phyloP scores from a whole-genome alignment of 1,139 yeast genomes.

The Blastobotrys apis region DNA sequence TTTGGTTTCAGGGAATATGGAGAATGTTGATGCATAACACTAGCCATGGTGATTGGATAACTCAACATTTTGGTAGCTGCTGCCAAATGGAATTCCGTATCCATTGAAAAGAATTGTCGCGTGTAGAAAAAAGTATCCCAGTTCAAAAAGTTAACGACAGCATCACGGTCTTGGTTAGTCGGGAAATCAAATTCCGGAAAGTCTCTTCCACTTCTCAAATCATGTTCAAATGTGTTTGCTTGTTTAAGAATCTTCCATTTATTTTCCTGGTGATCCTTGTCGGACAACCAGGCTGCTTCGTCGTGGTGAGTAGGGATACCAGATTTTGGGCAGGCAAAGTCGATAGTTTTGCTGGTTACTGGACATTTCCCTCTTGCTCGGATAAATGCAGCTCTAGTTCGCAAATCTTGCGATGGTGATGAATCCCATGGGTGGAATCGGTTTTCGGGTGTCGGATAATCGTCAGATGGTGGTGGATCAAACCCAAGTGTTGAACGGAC shows the following conservation, averaged over 20 bases:
- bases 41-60: slow-evolving; percentile 86
- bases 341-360: slow-evolving; percentile 73
- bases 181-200: slow-evolving; percentile 97
- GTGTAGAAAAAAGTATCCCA: slow-evolving; percentile 97
- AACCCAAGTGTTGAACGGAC: slow-evolving; percentile 55
- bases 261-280: slow-evolving; percentile 62
- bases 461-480: slow-evolving; percentile 59
- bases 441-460: slow-evolving; percentile 61
- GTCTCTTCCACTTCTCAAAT: slow-evolving; percentile 84
- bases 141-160: slow-evolving; percentile 67
- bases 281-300: slow-evolving; percentile 82
- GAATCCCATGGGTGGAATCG: slow-evolving; percentile 84
- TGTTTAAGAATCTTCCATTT: slow-evolving; percentile 72
- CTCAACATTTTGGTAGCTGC: slow-evolving; percentile 92
- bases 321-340: slow-evolving; percentile 84
- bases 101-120: slow-evolving; percentile 91
- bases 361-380: slow-evolving; percentile 89
- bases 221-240: slow-evolving; percentile 92
- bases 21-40: slow-evolving; percentile 75
- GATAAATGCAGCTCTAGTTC: slow-evolving; percentile 88
- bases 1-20: slow-evolving; percentile 78
- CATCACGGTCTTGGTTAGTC: slow-evolving; percentile 70
- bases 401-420: slow-evolving; percentile 81
- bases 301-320: slow-evolving; percentile 97
- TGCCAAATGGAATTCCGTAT: slow-evolving; percentile 91